Evolutionary conservation across 495 filamentous ascomycete species (phyloP), one percentile per base, ranked within the genome.

Genomic region (Parathielavia appendiculata): DNA sequence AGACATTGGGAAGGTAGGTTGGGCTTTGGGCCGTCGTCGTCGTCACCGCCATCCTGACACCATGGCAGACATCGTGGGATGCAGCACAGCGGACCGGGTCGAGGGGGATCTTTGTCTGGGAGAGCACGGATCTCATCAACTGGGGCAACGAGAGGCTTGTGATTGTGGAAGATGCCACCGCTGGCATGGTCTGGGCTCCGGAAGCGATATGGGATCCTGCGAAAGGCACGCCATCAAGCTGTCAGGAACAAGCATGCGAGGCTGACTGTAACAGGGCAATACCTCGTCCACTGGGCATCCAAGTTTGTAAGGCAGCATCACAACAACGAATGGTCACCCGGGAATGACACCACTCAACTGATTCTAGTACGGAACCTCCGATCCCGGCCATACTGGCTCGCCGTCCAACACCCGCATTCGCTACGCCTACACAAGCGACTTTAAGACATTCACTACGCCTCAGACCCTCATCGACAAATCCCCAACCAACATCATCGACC

Each of bases 111-210:
- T 78, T 79, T 47, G 71, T 82, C 16, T 81, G 79, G 77, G 78
- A 82, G 54, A 78, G 71, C 60, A 78, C 71, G 0, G 78, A 81
- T 56, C 63, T 81, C 4, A 47, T 79, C 26, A 78, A 71, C 63
- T 82, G 75, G 71, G 69, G 59, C 26, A 69, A 71, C 26, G 78
- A 82, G 63, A 66, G 78, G 13, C 58, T 82, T 9, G 77, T 80
- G 1, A 64, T 61, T 2, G 77, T 81, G 1, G 77, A 82, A 57
- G 74, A 78, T 44, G 60, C 61, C 12, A 77, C 67, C 5, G 79
- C 77, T 4, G 79, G 78, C 13, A 82, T 82, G 79, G 79, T 82
- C 0, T 82, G 79, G 78, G 78, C 78, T 13, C 79, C 79, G 0
- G 77, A 78, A 45, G 78, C 78, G 0, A 75, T 81, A 47, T 81